These are phyloP conservation scores for Chrysosporium keratinophilum DNA, from an alignment of 2,329 filamentous ascomycete genomes.

Conservation along the genomic window DNA sequence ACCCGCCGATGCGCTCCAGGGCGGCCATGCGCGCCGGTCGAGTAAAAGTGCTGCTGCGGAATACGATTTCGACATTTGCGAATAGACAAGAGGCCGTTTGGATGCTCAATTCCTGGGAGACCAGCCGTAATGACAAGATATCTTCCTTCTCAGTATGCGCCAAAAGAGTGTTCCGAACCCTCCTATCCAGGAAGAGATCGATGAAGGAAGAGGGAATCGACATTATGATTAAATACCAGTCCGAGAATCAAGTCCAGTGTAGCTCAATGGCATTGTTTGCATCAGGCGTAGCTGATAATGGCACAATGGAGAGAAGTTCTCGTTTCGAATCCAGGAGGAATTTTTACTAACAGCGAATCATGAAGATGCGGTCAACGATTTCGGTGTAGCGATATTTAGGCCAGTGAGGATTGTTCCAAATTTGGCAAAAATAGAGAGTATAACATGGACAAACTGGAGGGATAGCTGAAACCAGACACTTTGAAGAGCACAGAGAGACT, in stretches of 20 bases:
- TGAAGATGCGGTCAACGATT: constrained; percentile 1
- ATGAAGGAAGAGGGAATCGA: neutral
- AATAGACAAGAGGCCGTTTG: constrained; percentile 33
- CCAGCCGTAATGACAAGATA: constrained; percentile 27
- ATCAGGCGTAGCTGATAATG: neutral
- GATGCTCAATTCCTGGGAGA: constrained; percentile 27
- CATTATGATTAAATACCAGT: constrained; percentile 1
- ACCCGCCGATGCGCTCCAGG: constrained; percentile 63
- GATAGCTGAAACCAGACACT: neutral
- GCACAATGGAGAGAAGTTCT: neutral
- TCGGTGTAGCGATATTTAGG: neutral
- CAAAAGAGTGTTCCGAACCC: constrained; percentile 27
- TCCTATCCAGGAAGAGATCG: constrained; percentile 25
- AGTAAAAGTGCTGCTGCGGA: constrained; percentile 59
- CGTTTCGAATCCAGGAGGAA: neutral
- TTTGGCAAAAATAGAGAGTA: neutral
- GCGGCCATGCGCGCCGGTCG: constrained; percentile 62
- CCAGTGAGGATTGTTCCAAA: neutral
- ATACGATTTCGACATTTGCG: constrained; percentile 36
- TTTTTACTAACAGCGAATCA: neutral
- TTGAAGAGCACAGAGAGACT: neutral
- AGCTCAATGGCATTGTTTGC: constrained; percentile 5
- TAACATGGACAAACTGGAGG: neutral
- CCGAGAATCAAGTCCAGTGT: neutral
- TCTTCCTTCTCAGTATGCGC: constrained; percentile 26